phyloP scores from a whole-genome alignment of 2,329 filamentous ascomycete genomes.

The Fusarium praegraminearum region DNA sequence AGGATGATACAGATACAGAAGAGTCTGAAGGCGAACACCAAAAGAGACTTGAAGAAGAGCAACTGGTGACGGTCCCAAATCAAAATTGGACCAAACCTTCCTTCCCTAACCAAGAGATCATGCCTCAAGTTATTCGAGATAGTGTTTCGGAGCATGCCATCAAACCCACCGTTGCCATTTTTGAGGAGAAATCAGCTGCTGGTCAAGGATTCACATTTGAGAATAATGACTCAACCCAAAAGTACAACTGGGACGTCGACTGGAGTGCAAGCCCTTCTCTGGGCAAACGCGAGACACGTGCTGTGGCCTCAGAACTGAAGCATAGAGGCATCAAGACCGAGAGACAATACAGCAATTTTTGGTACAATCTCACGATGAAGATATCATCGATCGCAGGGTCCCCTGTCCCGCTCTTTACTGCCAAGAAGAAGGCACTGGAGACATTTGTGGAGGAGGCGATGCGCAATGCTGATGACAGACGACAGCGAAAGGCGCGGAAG shows the following conservation, averaged over 20 bases:
- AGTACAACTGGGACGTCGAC: constrained; percentile 33
- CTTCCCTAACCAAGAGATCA: constrained; percentile 19
- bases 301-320: constrained; percentile 32
- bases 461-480: constrained; percentile 13
- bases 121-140: constrained; percentile 40
- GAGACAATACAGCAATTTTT: constrained; percentile 40
- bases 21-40: constrained; percentile 9
- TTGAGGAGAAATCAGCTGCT: constrained; percentile 37
- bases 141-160: constrained; percentile 43
- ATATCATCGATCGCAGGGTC: constrained; percentile 37
- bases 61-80: background rate
- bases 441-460: constrained; percentile 40
- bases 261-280: constrained; percentile 22
- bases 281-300: constrained; percentile 15
- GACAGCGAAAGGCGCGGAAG: background rate
- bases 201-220: constrained; percentile 21
- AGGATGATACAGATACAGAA: background rate
- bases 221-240: background rate
- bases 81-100: constrained; percentile 14
- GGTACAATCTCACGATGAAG: constrained; percentile 45
- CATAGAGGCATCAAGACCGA: constrained; percentile 31
- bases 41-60: constrained; percentile 16
- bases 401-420: constrained; percentile 42
- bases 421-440: constrained; percentile 42
- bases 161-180: constrained; percentile 38